These are phyloP conservation scores for Colletotrichum karsti DNA, from an alignment of 2,329 filamentous ascomycete genomes.

Conservation along the genomic window DNA sequence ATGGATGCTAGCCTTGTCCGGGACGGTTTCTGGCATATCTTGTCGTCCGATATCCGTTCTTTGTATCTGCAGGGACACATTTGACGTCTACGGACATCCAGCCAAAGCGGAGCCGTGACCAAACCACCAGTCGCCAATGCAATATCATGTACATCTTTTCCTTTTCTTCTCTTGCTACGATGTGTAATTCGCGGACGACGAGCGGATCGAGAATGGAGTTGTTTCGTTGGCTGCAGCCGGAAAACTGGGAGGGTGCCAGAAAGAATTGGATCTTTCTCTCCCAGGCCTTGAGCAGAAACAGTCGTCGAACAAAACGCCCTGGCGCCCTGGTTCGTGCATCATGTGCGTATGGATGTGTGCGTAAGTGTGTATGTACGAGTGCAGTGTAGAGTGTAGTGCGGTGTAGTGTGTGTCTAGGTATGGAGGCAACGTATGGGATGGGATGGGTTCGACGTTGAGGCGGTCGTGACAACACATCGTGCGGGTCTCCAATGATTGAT, in stretches of 20 bases:
- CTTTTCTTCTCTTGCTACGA: not conserved
- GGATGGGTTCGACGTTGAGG: not conserved
- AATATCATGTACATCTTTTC: not conserved
- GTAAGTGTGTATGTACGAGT: slow-evolving; percentile 8
- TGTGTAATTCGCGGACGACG: not conserved
- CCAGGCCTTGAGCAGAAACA: not conserved
- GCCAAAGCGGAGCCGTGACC: not conserved
- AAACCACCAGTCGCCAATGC: not conserved
- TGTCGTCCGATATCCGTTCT: not conserved
- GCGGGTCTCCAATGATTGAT: slow-evolving; percentile 24
- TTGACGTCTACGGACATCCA: slow-evolving; percentile 3
- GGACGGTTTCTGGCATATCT: not conserved
- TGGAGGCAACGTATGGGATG: slow-evolving; percentile 30
- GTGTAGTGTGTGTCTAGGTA: slow-evolving; percentile 31
- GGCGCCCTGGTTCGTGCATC: not conserved
- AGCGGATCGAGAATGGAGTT: not conserved
- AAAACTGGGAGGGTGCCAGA: not conserved
- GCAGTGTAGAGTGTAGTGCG: slow-evolving; percentile 13
- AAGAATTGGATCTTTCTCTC: not conserved
- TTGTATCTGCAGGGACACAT: slow-evolving; percentile 15
- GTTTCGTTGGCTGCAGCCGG: not conserved
- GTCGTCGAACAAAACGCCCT: not conserved
- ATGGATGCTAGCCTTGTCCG: not conserved
- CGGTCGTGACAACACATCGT: slow-evolving; percentile 29
- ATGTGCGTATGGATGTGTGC: slow-evolving; percentile 10